These are phyloP conservation scores for Hyphodiscus hymeniophilus DNA, from an alignment of 495 filamentous ascomycete species.

Conservation along the genomic window DNA sequence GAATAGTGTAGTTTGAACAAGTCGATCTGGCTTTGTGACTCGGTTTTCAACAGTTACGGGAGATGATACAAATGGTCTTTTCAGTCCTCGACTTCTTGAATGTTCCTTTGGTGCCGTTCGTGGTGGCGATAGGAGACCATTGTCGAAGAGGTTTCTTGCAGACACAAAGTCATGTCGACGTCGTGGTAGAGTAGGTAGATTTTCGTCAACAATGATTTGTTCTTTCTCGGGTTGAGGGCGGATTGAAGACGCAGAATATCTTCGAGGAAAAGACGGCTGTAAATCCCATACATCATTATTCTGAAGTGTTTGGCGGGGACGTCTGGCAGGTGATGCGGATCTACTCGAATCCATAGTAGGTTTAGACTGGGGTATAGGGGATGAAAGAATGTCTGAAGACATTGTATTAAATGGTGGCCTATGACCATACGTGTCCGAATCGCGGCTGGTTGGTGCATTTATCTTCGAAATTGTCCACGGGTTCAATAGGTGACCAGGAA, in stretches of 20 bases:
- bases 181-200: background rate
- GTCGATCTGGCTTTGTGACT: background rate
- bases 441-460: slow-evolving; percentile 29
- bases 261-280: background rate
- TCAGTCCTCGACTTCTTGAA: background rate
- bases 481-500: slow-evolving; percentile 31
- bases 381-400: too few species aligned
- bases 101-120: background rate
- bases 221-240: background rate
- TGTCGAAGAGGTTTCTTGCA: slow-evolving; percentile 17
- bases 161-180: slow-evolving; percentile 14
- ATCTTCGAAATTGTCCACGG: slow-evolving; percentile 56
- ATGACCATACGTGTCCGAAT: background rate
- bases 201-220: slow-evolving; percentile 2
- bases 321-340: too few species aligned
- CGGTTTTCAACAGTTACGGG: background rate
- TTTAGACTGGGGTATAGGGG: background rate
- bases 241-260: background rate
- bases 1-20: slow-evolving; percentile 12
- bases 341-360: slow-evolving; percentile 2
- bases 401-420: too few species aligned
- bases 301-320: background rate
- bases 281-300: background rate
- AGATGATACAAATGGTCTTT: slow-evolving; percentile 28
- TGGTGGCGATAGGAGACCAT: slow-evolving; percentile 2